Evolutionary conservation across 140 eudicot genomes (phyloP).

Genomic region (Oenanthe javanica): DNA sequence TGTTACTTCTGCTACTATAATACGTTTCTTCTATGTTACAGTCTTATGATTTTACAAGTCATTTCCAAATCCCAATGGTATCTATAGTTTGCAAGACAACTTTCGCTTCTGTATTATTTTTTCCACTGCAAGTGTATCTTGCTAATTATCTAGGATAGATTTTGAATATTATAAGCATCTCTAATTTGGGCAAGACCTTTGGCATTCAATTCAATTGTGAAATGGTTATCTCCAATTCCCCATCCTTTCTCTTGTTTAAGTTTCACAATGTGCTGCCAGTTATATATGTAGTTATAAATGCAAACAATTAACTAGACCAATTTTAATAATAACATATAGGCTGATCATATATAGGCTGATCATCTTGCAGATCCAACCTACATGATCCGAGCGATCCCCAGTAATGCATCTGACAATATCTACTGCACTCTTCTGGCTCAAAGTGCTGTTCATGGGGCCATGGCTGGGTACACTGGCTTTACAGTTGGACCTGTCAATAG

Average conservation of each 20-base stretch:
- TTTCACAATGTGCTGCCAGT: neutral
- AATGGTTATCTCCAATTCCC: neutral
- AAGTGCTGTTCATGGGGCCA: conserved; percentile 90
- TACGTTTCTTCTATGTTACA: neutral
- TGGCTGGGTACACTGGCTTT: conserved; percentile 94
- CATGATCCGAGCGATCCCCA: conserved; percentile 91
- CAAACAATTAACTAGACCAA: neutral
- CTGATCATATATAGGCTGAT: conserved; percentile 12
- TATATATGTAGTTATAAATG: neutral
- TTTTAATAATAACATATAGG: neutral
- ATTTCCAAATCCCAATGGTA: neutral
- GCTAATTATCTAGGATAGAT: neutral
- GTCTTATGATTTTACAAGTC: neutral
- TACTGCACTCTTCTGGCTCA: conserved; percentile 97
- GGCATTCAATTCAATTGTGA: neutral
- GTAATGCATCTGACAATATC: conserved; percentile 82
- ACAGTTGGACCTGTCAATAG: conserved; percentile 89
- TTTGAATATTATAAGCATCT: neutral
- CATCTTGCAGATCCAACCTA: conserved; percentile 72
- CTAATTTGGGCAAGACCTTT: neutral
- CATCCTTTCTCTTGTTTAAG: neutral
- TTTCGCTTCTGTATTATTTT: neutral
- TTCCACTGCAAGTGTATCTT: neutral
- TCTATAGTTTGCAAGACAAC: neutral
- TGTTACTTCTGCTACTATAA: neutral